Conservation (phyloP, 495 filamentous ascomycete species). For the Penicillium pulvis region DNA sequence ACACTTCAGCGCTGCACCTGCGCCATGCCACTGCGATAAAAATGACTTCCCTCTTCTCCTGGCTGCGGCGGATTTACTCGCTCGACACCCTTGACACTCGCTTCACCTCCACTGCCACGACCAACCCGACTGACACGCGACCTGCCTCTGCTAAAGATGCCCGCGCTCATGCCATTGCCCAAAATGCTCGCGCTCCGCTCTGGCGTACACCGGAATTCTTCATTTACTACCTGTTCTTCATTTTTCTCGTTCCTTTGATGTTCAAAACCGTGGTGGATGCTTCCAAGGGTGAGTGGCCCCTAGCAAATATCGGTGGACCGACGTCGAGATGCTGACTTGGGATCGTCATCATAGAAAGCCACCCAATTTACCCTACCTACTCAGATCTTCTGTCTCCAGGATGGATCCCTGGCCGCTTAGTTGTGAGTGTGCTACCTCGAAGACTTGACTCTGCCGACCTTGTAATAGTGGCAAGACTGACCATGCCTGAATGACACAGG, state of each 20-base stretch:
- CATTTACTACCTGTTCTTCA: slow-evolving; percentile 74
- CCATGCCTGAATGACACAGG: slow-evolving; percentile 47
- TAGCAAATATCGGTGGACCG: not conserved
- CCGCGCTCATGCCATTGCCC: slow-evolving; percentile 48
- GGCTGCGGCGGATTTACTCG: slow-evolving; percentile 64
- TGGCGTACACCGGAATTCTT: slow-evolving; percentile 90
- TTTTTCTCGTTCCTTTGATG: slow-evolving; percentile 77
- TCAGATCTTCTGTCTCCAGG: slow-evolving; percentile 70
- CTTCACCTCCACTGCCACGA: slow-evolving; percentile 71
- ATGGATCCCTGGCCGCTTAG: slow-evolving; percentile 94
- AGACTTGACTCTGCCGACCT: not conserved
- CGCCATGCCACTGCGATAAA: slow-evolving; percentile 40
- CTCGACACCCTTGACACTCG: slow-evolving; percentile 93
- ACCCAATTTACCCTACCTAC: slow-evolving; percentile 80
- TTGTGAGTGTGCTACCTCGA: slow-evolving; percentile 54
- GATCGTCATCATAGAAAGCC: slow-evolving; percentile 75
- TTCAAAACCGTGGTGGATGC: slow-evolving; percentile 84
- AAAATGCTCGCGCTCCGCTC: slow-evolving; percentile 56
- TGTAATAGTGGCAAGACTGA: slow-evolving; percentile 7
- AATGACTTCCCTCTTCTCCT: slow-evolving; percentile 38
- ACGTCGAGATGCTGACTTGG: slow-evolving; percentile 19
- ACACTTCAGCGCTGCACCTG: slow-evolving; percentile 6
- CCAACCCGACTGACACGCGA: slow-evolving; percentile 52
- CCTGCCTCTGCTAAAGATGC: slow-evolving; percentile 44
- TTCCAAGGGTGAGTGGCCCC: slow-evolving; percentile 67